phyloP scores from a whole-genome alignment of 805 yeast species.

The Trichomonascus vanleenenianus region DNA sequence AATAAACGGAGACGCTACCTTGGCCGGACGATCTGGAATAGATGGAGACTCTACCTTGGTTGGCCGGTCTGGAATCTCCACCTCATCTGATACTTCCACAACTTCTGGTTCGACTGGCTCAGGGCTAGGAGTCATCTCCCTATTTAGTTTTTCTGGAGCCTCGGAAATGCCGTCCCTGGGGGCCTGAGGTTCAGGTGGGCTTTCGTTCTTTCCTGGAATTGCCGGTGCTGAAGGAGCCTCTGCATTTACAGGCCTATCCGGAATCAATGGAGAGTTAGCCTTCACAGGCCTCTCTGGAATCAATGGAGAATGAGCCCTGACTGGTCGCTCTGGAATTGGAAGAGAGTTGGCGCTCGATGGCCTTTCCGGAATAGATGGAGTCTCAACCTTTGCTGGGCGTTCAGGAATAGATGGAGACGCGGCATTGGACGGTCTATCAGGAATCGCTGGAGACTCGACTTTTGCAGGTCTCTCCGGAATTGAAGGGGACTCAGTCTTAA shows the following conservation, averaged over 20 bases:
- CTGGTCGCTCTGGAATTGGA: neutral
- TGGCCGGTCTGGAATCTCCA: neutral
- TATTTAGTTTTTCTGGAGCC: no score
- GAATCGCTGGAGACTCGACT: neutral
- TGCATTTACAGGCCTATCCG: neutral
- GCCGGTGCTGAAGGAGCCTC: neutral
- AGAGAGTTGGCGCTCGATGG: neutral
- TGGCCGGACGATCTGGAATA: neutral
- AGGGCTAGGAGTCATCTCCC: no score
- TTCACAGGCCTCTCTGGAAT: neutral
- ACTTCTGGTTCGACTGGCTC: no score
- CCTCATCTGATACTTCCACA: no score
- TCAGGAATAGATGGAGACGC: no score
- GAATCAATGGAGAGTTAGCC: neutral
- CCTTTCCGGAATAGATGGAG: neutral
- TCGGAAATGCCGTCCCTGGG: no score
- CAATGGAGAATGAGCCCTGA: neutral
- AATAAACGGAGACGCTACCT: neutral
- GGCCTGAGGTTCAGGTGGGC: no score
- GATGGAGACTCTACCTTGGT: neutral
- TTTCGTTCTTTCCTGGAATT: no score
- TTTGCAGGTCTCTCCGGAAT: neutral
- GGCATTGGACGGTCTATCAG: no score
- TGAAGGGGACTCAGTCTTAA: neutral
- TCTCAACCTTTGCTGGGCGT: neutral